Evolutionary conservation across 2,329 filamentous ascomycete species (phyloP), one percentile per base, ranked within the genome.

Genomic region (Akanthomyces uredinophilus): DNA sequence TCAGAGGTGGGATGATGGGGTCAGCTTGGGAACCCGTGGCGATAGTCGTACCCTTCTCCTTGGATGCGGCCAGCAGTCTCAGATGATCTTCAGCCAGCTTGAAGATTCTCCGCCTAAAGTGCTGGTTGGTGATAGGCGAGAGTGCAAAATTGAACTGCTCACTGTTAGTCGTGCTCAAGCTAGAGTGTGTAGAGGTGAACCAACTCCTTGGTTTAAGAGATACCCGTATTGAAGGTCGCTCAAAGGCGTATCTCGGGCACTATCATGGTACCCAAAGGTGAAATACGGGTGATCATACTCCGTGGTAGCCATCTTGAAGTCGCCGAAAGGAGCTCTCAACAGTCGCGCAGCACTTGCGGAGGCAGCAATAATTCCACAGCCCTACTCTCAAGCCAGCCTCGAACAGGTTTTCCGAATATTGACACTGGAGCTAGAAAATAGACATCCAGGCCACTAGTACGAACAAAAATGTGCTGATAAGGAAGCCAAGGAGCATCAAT

Each of bases 101-200:
- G 66, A 89, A 79, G 18, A 95, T 86, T 61, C 89, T 83, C 32
- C 84, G 79, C 65, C 87, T 87, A 73, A 94, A 95, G 69, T 87
- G 81, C 22, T 79, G 74, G 69, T 89, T 95, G 44, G 90, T 94
- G 71, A 96, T 87, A 56, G 90, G 88, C 20, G 86, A 87, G 5
- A 90, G 93, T 66, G 90, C 82, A 78, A 92, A 91, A 71, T 88
- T 85, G 78, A 94, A 91, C 89, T 93, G 60, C 60, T 50, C n/a
- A 43, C 13, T 54, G 29, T 62, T 47, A 58, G 60, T 62, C 69
- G 64, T 67, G 56, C 70, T 10, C 43, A 46, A 29, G 24, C 18
- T 20, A 27, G 20, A 10, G 3, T 65, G 53, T 60, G 43, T 53
- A 53, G 59, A 56, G 60, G 61, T 57, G 60, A 65, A 79, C 86